Evolutionary conservation across 1,139 yeast genomes (phyloP), one percentile per base, ranked within the genome.

Genomic region (Oligophagozyma castellii): DNA sequence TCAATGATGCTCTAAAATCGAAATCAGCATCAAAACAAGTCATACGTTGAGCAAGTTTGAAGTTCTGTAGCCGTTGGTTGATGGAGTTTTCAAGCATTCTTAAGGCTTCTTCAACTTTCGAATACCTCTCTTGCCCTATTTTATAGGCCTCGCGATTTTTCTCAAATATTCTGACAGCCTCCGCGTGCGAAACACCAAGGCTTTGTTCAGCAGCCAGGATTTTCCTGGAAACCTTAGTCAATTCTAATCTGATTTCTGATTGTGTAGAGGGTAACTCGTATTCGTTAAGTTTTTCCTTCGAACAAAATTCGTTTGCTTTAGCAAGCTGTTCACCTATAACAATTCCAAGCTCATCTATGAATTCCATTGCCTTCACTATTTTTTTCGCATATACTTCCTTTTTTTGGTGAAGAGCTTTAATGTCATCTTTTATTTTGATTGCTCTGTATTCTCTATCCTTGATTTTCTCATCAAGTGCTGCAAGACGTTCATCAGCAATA

Each of bases 1-100:
- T 67, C 39, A 78, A 54, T 0, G 83, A 70, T 25, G 63, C 58
- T 39, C 70, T 72, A 48, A 78, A 78, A 31, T 64, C 70, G 22
- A 54, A 42, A 33, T 63, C 65, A 12, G 70, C 73, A 16, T 58
- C 62, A 24, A 54, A 46, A 32, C 65, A 63, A 1, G 66, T 54
- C 18, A 49, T 39, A 20, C 53, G 52, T 24, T 63, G 63, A 0
- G 75, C 64, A 12, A 65, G 62, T 26, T 63, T 58, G 31, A 73
- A 58, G 29, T 69, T 66, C 22, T 59, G 59, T 19, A 67, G 49
- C 44, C 89, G 62, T 5, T 59, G 59, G 27, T 59, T 57, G 23
- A 75, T 53, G 0, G 70, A 61, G 7, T 42, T 36, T 12, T 46
- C 40, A 13, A 63, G 42, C 21, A 50, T 38, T 3, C 40, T 42